Percentiles rank a stretch among this genome's conserved stretches.
Evolutionary conservation across 2,329 filamentous ascomycete genomes (phyloP).

Genomic region (Curvularia verruculosa): DNA sequence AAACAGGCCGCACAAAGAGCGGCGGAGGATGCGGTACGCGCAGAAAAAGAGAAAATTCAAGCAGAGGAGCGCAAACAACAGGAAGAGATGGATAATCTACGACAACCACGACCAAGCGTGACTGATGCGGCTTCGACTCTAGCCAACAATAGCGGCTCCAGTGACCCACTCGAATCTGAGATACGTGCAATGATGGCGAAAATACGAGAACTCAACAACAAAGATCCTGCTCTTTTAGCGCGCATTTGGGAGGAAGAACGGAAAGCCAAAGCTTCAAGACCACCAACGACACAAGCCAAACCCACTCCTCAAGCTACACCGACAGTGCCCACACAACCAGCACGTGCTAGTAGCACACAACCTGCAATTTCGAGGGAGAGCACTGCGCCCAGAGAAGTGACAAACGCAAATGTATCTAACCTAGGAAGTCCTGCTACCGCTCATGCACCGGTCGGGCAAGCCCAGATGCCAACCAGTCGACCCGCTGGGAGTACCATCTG

Average conservation of each 20-base stretch:
- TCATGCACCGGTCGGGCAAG: slow-evolving; percentile 10
- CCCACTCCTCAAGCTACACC: slow-evolving; percentile 27
- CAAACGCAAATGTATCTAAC: slow-evolving; percentile 10
- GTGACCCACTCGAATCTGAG: slow-evolving; percentile 55
- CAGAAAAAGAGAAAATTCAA: slow-evolving; percentile 42
- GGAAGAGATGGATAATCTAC: slow-evolving; percentile 28
- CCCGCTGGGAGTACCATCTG: slow-evolving; percentile 52
- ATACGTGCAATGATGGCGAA: slow-evolving; percentile 63
- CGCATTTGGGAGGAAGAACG: slow-evolving; percentile 63
- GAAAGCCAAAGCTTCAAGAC: slow-evolving; percentile 43
- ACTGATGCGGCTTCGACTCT: slow-evolving; percentile 13
- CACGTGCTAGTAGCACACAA: slow-evolving; percentile 18
- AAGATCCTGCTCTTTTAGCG: slow-evolving; percentile 61
- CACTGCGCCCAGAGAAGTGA: slow-evolving; percentile 25
- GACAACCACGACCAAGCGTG: slow-evolving; percentile 25
- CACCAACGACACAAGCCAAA: slow-evolving; percentile 30
- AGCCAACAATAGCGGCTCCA: slow-evolving; percentile 4
- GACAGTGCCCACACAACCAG: slow-evolving; percentile 16
- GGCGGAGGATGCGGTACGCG: slow-evolving; percentile 41
- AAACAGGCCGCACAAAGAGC: slow-evolving; percentile 47
- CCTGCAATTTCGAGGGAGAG: slow-evolving; percentile 32
- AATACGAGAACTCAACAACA: slow-evolving; percentile 63
- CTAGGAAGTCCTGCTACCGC: slow-evolving; percentile 7
- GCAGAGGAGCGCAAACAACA: slow-evolving; percentile 35
- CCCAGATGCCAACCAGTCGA: slow-evolving; percentile 14